Base-by-base conservation (phyloP, 1,284 basidiomycete genomes). In the Megacollybia platyphylla region DNA sequence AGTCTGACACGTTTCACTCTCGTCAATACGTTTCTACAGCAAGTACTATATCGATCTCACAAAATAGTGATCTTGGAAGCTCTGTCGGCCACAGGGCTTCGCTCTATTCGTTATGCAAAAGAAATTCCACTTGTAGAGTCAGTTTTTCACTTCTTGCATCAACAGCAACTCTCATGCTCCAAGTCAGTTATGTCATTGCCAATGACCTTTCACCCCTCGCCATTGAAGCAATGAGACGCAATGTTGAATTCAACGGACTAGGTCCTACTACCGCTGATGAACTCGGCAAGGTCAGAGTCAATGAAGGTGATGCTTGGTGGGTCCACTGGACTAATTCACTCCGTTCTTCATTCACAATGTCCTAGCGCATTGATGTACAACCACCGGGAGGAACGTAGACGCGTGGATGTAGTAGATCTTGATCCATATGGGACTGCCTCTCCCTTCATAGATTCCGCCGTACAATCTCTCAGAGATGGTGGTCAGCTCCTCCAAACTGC, bases 341-440 rank as follows among this genome's bases (percentile, higher is more conserved):
- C 11, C n/a, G 7, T 47, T 37, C 36, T 40, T 26, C n/a, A 30
- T 38, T 35, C 26, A 10, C 34, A 27, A 5, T 15, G 15, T 39
- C 28, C 32, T 49, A 93, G 89, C 55, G 71, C 86, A 1, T 65
- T 96, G 44, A 92, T 97, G 88, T 97, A 97, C 60, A 73, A 73
- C 40, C 91, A 96, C 58, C 81, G 92, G 34, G 66, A 73, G 41
- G 78, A 78, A 34, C 69, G 69, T 34, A 66, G 73, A 8, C 79
- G 84, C 4, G 93, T 97, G 30, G 92, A 98, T 51, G 88, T 92
- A 27, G 81, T 99, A 15, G 96, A 99, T 58, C 71, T 99, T 11
- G 94, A 98, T 57, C 96, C 96, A 0, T 99, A 98, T 57, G 96
- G 96, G 0, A 94, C 91, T 4, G 96, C 96, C 1, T 86, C 91